These are phyloP conservation scores for Gnaphalium uliginosum DNA, from an alignment of 129 eudicot species.

Conservation along the genomic window DNA sequence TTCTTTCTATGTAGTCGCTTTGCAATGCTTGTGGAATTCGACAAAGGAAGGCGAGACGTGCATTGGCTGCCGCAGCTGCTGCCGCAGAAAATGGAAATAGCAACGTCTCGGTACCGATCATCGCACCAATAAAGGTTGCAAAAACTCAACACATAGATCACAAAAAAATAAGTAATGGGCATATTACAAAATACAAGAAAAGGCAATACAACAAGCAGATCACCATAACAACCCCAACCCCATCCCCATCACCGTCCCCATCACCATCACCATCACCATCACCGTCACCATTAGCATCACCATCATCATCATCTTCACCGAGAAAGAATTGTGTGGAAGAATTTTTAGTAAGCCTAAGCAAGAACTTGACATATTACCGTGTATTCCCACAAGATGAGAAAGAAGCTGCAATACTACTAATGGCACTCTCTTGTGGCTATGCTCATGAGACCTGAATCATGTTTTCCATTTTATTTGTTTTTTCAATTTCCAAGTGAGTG, in stretches of 20 bases:
- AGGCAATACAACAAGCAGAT: conserved; percentile 25
- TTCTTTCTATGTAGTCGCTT: conserved; percentile 41
- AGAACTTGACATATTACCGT: conserved; percentile 29
- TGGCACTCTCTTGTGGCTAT: conserved; percentile 64
- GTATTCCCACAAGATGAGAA: conserved; percentile 55
- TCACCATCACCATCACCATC: background rate
- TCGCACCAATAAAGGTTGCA: conserved; percentile 13
- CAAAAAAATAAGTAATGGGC: conserved; percentile 31
- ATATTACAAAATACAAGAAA: conserved; percentile 31
- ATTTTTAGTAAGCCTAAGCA: conserved; percentile 37
- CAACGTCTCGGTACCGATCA: conserved; percentile 1
- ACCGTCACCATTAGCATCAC: conserved; percentile 6
- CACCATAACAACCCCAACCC: conserved; percentile 1
- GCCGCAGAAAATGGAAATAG: conserved; percentile 19
- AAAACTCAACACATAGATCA: conserved; percentile 27
- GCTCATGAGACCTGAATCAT: conserved; percentile 30
- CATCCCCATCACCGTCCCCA: background rate
- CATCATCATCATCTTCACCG: conserved; percentile 4
- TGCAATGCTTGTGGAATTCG: conserved; percentile 72
- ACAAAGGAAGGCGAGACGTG: conserved; percentile 64
- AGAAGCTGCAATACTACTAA: conserved; percentile 62
- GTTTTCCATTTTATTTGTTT: background rate
- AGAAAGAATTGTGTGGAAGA: conserved; percentile 43
- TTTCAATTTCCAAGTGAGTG: conserved; percentile 24
- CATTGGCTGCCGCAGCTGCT: conserved; percentile 41